phyloP scores from a whole-genome alignment of 177 flowering plant species.

The Tripterygium wilfordii region DNA sequence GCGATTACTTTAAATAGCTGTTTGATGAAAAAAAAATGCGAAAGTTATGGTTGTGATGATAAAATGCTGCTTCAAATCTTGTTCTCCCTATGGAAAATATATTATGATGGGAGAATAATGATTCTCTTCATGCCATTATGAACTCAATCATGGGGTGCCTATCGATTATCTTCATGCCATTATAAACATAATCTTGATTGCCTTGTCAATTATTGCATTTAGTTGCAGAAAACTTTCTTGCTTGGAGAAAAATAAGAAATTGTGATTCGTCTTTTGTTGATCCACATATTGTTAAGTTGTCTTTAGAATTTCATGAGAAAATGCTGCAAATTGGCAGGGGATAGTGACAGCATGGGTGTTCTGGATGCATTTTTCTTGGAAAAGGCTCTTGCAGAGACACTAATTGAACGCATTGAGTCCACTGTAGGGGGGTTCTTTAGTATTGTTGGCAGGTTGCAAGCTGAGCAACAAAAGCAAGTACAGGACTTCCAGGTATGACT shows the following conservation, averaged over 20 bases:
- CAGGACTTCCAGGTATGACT: conserved; percentile 71
- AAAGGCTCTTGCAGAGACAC: conserved; percentile 82
- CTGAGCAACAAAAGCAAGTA: conserved; percentile 88
- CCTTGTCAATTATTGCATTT: no score
- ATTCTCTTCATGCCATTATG: no score
- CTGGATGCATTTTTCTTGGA: conserved; percentile 94
- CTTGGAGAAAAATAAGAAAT: background rate
- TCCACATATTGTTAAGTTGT: background rate
- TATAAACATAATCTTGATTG: no score
- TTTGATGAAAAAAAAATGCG: no score
- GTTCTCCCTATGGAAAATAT: no score
- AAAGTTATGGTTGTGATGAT: background rate
- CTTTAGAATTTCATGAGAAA: background rate
- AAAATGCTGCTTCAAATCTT: no score
- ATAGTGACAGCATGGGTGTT: conserved; percentile 53
- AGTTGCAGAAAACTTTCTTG: no score
- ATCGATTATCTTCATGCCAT: no score
- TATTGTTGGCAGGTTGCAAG: conserved; percentile 71
- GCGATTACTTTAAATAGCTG: background rate
- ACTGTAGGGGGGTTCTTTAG: conserved; percentile 82
- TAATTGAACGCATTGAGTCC: conserved; percentile 80
- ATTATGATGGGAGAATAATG: no score
- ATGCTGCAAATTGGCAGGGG: conserved; percentile 52
- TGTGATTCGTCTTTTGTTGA: background rate
- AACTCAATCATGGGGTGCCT: no score